A percentile compares a stretch with the other conserved stretches of the same genome.
Evolutionary conservation across 352 stramenopile genomes (phyloP).

Genomic region (Globisporangium ultimum): DNA sequence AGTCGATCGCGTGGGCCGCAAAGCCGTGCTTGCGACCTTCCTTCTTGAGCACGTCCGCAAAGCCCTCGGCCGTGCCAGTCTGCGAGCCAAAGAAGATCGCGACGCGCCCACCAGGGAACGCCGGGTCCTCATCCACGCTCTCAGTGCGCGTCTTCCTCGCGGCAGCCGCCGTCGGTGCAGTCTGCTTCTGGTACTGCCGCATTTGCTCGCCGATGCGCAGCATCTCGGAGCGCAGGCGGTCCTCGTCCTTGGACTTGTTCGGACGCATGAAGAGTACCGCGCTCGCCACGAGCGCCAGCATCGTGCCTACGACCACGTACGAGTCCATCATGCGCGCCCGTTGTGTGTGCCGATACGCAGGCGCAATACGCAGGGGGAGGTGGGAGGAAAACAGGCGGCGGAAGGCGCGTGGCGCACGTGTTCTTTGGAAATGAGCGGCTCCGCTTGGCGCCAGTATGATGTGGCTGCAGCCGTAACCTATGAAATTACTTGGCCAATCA

Average conservation of each 20-base stretch:
- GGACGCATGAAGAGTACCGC: slow-evolving; percentile 59
- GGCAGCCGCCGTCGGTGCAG: slow-evolving; percentile 12
- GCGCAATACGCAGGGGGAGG: too few species aligned
- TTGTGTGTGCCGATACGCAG: too few species aligned
- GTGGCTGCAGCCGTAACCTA: too few species aligned
- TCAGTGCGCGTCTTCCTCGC: not conserved
- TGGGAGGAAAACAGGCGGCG: too few species aligned
- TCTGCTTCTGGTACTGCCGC: slow-evolving; percentile 75
- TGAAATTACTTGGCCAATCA: too few species aligned
- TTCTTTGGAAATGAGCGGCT: too few species aligned
- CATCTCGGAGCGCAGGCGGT: slow-evolving; percentile 68
- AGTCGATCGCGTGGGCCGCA: slow-evolving; percentile 85
- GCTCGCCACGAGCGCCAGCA: slow-evolving; percentile 63
- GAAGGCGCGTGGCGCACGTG: too few species aligned
- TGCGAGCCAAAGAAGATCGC: slow-evolving; percentile 97
- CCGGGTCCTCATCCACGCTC: slow-evolving; percentile 30
- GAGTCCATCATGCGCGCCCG: slow-evolving; percentile 30
- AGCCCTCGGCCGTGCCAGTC: slow-evolving; percentile 97
- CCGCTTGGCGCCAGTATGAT: too few species aligned
- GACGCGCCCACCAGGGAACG: slow-evolving; percentile 67
- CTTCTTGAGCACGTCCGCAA: slow-evolving; percentile 92
- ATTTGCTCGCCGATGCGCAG: slow-evolving; percentile 74
- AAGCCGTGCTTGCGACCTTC: slow-evolving; percentile 89
- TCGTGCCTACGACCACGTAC: slow-evolving; percentile 65
- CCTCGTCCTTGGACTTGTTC: slow-evolving; percentile 52